Base-by-base conservation (phyloP, 2,329 filamentous ascomycete genomes). In the Cladophialophora carrionii region DNA sequence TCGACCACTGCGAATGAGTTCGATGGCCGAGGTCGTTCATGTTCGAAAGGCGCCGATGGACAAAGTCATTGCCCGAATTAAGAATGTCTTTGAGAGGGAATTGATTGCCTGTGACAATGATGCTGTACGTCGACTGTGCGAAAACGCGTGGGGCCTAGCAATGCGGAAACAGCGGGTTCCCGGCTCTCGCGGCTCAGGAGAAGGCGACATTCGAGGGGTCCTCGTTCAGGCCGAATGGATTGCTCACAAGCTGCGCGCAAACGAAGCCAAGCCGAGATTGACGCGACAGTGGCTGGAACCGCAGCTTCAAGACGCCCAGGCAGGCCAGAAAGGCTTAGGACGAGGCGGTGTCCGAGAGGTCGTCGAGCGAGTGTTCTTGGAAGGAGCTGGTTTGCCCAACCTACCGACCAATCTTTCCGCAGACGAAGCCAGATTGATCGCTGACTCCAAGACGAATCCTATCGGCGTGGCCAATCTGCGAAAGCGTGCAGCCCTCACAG, bases 1-100 rank as follows among this genome's bases (percentile, higher is more conserved):
- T 48, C 86, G 92, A 31, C 92, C 91, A 0, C 82, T 99, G 7
- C 87, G 95, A n/a, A 90, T 94, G 69, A 93, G 92, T 0, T 87
- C 83, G 5, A 79, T 95, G 57, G 95, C 94, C 0, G 95, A 99
- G 76, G 88, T 98, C 46, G 88, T 99, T 24, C 92, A 96, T 73
- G 89, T 96, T 37, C 91, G 94, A 55, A 95, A 95, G 72, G 92
- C 95, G 1, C 88, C 90, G 0, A 79, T 98, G 9, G 93, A 96
- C 68, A 90, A 92, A 57, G 91, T 98, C 2, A 88, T 96, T 3
- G 83, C 84, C 7, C 87, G 95, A 14, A 83, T 98, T 73, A 93
- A 93, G 75, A 80, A 82, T 1, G 89, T 99, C 0, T 97, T 99
- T 70, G 87, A 91, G 65, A 93, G 90, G 71, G 95, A 99, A 78